Base-by-base conservation (phyloP, 345 rosid species). In the Salix viminalis region DNA sequence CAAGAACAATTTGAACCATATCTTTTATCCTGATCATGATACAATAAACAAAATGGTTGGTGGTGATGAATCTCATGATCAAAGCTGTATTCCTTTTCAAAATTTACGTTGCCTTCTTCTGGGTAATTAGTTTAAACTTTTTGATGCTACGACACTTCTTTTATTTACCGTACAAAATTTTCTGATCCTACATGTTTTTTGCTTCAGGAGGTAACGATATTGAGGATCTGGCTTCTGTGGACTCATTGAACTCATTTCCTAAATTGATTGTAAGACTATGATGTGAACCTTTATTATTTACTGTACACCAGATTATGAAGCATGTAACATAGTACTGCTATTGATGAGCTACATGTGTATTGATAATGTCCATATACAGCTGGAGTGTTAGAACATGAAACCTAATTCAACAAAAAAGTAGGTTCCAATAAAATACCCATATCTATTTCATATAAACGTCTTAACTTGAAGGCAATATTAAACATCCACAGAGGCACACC, bases 71-170 rank as follows among this genome's bases (percentile, higher is more conserved):
- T 83, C 87, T 65, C 62, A 42, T 30, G 75, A 76, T 54, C 78
- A 84, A 85, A 78, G 83, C 76, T 83, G 72, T 36, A 75, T 71
- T 21, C 92, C 88, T 3, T 96, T 96, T 82, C 88, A 90, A 76
- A 93, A 82, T 71, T 76, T 96, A 78, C 84, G 77, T 34, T 93
- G 92, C 82, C 98, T 96, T 85, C 92, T 93, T 82, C 78, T 93
- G 64, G 99, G 98, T 93, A 90, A 81, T 52, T 71, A 66, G 7
- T 28, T 39, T 42, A 14, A 46, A 69, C 18, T 78, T 32, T 41
- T 77, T 69, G 75, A 7, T 70, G 48, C 15, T n/a, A 42, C 75
- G 42, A 28, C 56, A 67, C 61, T 65, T 68, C 34, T 14, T 72
- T 66, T 64, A 0, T 50, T 23, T 24, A 9, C 0, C 46, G 30